phyloP scores from a whole-genome alignment of 768 basidiomycete species.

The Suillus hirtellus region DNA sequence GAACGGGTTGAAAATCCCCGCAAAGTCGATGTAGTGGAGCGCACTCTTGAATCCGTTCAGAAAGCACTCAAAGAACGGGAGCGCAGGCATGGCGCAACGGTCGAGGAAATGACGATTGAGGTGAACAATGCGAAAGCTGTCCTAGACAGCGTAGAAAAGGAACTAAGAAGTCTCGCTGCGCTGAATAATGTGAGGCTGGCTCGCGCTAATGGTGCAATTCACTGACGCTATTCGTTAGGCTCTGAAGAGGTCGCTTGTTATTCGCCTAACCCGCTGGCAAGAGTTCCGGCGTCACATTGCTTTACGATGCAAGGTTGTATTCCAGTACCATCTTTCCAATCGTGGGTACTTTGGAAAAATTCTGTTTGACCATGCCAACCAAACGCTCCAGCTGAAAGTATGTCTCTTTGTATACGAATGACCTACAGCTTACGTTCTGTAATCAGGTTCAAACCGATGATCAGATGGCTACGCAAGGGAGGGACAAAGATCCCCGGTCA shows the following conservation, averaged over 20 bases:
- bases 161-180: constrained; percentile 60
- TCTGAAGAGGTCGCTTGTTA: constrained; percentile 61
- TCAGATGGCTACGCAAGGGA: constrained; percentile 59
- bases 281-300: constrained; percentile 88
- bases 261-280: constrained; percentile 76
- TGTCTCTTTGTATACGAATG: constrained; percentile 12
- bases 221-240: constrained; percentile 44
- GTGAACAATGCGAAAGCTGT: constrained; percentile 63
- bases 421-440: constrained; percentile 2
- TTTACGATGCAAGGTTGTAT: constrained; percentile 81
- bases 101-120: constrained; percentile 75
- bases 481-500: constrained; percentile 83
- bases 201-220: background rate
- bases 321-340: constrained; percentile 77
- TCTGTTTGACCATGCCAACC: constrained; percentile 73
- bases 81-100: constrained; percentile 72
- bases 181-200: constrained; percentile 59
- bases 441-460: constrained; percentile 82
- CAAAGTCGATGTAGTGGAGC: constrained; percentile 53
- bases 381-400: constrained; percentile 67
- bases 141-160: constrained; percentile 58
- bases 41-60: constrained; percentile 62
- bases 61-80: constrained; percentile 68
- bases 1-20: constrained; percentile 58
- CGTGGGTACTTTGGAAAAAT: constrained; percentile 92